phyloP scores from a whole-genome alignment of 441 rosid species.

The Dalechampia spathulata region DNA sequence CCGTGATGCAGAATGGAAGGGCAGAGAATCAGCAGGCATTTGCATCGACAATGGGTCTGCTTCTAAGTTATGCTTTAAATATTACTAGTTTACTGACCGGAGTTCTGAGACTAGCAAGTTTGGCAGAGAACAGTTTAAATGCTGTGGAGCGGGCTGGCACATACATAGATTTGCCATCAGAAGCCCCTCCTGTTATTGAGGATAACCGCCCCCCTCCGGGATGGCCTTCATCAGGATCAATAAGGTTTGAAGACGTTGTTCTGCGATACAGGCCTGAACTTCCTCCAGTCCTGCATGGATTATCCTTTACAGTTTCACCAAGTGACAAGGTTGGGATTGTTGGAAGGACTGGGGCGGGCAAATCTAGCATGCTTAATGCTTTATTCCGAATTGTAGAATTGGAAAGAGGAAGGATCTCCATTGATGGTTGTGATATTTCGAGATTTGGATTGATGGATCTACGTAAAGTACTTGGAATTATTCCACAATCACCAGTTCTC shows the following conservation, averaged over 20 bases:
- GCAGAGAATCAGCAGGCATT: constrained; percentile 55
- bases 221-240: constrained; percentile 83
- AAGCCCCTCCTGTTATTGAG: constrained; percentile 57
- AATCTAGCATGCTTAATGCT: constrained; percentile 93
- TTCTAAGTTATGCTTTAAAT: constrained; percentile 81
- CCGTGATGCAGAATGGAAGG: constrained; percentile 71
- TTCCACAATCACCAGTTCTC: constrained; percentile 95
- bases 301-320: constrained; percentile 61
- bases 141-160: constrained; percentile 87
- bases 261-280: constrained; percentile 84
- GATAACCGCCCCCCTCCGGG: constrained; percentile 58
- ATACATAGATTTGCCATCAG: constrained; percentile 80
- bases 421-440: constrained; percentile 63
- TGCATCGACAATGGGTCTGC: constrained; percentile 95
- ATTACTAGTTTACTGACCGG: constrained; percentile 71
- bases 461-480: constrained; percentile 68
- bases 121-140: constrained; percentile 89
- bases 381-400: constrained; percentile 84
- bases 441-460: constrained; percentile 76
- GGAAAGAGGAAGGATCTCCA: constrained; percentile 66
- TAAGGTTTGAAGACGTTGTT: constrained; percentile 71
- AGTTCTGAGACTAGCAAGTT: constrained; percentile 80
- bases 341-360: constrained; percentile 98
- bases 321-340: constrained; percentile 88
- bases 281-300: constrained; percentile 86